Evolutionary conservation across 108 stramenopile species (phyloP), one percentile per base, ranked within the genome.

Genomic region (Cyclostephanos invisitatus): DNA sequence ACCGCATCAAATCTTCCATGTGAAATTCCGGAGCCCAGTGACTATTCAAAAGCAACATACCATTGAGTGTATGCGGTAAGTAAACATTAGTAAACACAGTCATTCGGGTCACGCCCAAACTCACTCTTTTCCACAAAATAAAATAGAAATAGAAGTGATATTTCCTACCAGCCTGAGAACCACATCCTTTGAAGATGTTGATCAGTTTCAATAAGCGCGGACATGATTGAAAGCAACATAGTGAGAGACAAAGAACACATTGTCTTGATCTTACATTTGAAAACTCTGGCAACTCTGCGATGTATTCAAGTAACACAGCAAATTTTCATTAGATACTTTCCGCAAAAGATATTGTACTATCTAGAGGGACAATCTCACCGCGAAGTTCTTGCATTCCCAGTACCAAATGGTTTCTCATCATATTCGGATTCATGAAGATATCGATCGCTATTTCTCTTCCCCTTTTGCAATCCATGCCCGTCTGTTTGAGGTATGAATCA

Each of bases 381-480:
- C 93, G 79, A 7, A 91, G 74, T 60, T 94, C 92, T 77, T 93
- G 87, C 25, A 75, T 66, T 42, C 92, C 92, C 55, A 93, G 70
- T 36, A 72, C 66, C 20, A 93, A 81, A 81, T 89, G 90, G 67
- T 88, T 89, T 21, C 64, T 70, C 14, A 78, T 72, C 83, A 85
- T 91, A 1, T 51, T 32, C 37, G 82, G 74, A 28, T 84, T 66
- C 10, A 64, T 40, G 35, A 85, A 56, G 48, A 93, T 57, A 40
- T 75, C 71, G 12, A 76, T 21, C 0, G 87, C 79, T 37, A 94
- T 53, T 20, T 83, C 64, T 62, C 87, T 79, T 36, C 81, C 88
- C 18, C 62, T 71, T 0, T 47, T 74, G 75, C 86, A 86, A 36
- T 77, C 60, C 24, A 90, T 38, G 6, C 78, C 78, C 49, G 62